Conservation (phyloP, 495 filamentous ascomycete species). For the Aspergillus mulundensis region DNA sequence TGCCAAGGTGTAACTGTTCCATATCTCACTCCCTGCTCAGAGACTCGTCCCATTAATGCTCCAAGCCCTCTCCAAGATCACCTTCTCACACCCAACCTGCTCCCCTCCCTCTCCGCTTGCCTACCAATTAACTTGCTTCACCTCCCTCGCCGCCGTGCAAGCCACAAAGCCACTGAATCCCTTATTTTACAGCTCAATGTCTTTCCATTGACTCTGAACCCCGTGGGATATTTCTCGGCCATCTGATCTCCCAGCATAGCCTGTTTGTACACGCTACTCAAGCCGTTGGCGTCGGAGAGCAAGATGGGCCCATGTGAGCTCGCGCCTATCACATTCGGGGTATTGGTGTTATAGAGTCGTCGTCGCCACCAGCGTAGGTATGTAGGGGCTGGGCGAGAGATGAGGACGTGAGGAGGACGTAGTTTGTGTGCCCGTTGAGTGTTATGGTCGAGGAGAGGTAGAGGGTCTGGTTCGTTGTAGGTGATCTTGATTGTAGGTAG, state of each 20-base stretch:
- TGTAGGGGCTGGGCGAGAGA: slow-evolving; percentile 9
- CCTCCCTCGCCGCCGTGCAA: slow-evolving; percentile 4
- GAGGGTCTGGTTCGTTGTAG: neutral
- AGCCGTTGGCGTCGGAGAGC: neutral
- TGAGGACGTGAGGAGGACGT: slow-evolving; percentile 3
- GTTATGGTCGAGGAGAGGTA: slow-evolving; percentile 11
- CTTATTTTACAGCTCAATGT: neutral
- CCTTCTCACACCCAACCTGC: neutral
- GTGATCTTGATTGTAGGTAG: neutral
- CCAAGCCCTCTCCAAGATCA: slow-evolving; percentile 1
- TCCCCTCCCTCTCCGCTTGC: neutral
- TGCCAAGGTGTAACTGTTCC: too few relatives aligned
- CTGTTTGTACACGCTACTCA: neutral
- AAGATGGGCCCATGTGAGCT: slow-evolving; percentile 3
- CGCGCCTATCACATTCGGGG: slow-evolving; percentile 7
- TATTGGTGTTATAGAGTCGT: slow-evolving; percentile 10
- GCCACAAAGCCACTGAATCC: slow-evolving; percentile 7
- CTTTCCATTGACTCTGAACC: neutral
- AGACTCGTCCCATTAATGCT: neutral
- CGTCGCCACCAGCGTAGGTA: slow-evolving; percentile 1
- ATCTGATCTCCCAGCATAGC: slow-evolving; percentile 4
- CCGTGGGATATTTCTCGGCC: neutral
- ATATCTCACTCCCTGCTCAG: neutral
- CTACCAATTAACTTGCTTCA: slow-evolving; percentile 10
- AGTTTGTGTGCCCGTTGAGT: slow-evolving; percentile 8